Percentiles rank a stretch among this genome's conserved stretches.
Conservation (phyloP, 768 basidiomycete species). For the Rhodocollybia butyracea region DNA sequence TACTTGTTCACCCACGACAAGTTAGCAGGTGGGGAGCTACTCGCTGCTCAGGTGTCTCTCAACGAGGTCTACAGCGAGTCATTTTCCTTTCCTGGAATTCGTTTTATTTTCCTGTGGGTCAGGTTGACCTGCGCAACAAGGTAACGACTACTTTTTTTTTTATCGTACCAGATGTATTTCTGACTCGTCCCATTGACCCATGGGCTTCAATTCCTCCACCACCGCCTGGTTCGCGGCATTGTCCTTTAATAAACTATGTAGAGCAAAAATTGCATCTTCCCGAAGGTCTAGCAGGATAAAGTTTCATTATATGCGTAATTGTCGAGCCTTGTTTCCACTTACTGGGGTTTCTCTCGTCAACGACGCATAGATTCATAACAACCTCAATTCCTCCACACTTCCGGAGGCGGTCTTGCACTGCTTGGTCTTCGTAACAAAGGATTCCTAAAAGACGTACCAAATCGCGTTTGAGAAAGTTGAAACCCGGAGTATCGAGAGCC, state of each 20-base stretch:
- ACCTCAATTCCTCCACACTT: constrained; percentile 71
- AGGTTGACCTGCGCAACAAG: neutral
- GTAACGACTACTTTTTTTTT: constrained; percentile 11
- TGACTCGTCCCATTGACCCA: constrained; percentile 55
- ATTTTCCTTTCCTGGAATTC: too few species aligned
- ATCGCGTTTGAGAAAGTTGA: constrained; percentile 84
- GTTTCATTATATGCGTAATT: neutral
- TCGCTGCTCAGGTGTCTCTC: too few species aligned
- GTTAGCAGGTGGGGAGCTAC: too few species aligned
- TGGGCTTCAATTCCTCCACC: constrained; percentile 69
- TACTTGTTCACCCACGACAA: too few species aligned
- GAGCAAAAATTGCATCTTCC: constrained; percentile 86
- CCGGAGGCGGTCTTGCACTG: constrained; percentile 74
- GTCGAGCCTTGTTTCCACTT: constrained; percentile 31
- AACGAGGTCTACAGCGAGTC: too few species aligned
- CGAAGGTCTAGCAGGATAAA: constrained; percentile 60
- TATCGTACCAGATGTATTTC: constrained; percentile 30
- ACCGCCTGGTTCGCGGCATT: constrained; percentile 81
- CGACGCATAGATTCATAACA: constrained; percentile 84
- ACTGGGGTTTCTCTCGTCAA: constrained; percentile 94
- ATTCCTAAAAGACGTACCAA: constrained; percentile 86
- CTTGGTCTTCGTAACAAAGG: constrained; percentile 59
- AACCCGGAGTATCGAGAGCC: constrained; percentile 49
- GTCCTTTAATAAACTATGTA: constrained; percentile 72
- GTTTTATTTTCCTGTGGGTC: too few species aligned